phyloP scores from a whole-genome alignment of 106 monocot species.

The Iris macrosiphon region DNA sequence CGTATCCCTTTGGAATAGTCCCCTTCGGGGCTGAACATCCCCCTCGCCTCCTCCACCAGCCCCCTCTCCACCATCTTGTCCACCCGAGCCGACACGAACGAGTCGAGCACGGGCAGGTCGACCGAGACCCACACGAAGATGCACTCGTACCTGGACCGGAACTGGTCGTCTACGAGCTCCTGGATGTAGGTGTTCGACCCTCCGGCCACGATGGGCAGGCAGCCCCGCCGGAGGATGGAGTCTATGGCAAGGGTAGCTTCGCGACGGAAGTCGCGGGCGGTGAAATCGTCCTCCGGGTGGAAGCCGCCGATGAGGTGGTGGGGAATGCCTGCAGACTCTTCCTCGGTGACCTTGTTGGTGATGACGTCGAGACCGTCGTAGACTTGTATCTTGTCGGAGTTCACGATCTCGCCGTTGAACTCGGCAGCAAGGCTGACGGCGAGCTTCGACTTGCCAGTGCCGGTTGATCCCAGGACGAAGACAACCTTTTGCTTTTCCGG shows the following conservation, averaged over 20 bases:
- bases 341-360: constrained; percentile 47
- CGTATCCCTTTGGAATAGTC: constrained; percentile 13
- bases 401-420: constrained; percentile 44
- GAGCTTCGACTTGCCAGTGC: constrained; percentile 54
- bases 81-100: constrained; percentile 18
- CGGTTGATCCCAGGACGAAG: constrained; percentile 45
- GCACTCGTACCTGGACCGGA: constrained; percentile 29
- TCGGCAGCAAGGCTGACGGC: constrained; percentile 30
- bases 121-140: constrained; percentile 60
- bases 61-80: constrained; percentile 27
- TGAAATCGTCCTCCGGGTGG: constrained; percentile 39
- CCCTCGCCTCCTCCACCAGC: constrained; percentile 26
- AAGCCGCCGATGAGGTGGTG: constrained; percentile 54
- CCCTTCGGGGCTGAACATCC: background rate
- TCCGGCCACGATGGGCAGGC: constrained; percentile 50
- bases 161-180: constrained; percentile 36
- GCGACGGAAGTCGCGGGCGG: constrained; percentile 26
- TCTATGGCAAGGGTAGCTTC: background rate
- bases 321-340: constrained; percentile 29
- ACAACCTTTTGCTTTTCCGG: background rate
- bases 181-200: constrained; percentile 58
- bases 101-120: constrained; percentile 4
- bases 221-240: constrained; percentile 16
- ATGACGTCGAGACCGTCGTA: constrained; percentile 46
- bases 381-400: constrained; percentile 65